Evolutionary conservation across 805 yeast genomes (phyloP).

Genomic region (Sungouiella blattae): DNA sequence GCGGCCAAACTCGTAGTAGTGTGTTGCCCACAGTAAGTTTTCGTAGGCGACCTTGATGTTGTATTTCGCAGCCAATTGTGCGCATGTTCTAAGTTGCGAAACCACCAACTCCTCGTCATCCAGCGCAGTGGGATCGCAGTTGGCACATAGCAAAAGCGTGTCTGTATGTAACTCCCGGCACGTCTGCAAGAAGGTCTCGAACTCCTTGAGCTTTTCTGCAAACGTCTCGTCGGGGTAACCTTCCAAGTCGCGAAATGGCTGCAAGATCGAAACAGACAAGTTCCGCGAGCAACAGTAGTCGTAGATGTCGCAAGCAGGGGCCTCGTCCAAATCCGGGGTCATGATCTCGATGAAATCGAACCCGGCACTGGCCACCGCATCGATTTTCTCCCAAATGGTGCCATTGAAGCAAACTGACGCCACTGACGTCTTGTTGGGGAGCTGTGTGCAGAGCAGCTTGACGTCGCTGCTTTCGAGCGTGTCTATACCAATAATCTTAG

Average conservation of each 20-base stretch:
- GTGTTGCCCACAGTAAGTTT: constrained; percentile 22
- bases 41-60: constrained; percentile 24
- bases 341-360: constrained; percentile 15
- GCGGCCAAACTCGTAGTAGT: constrained; percentile 14
- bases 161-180: constrained; percentile 9
- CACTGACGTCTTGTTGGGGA: constrained; percentile 6
- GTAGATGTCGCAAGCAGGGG: constrained; percentile 9
- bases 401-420: constrained; percentile 13
- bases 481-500: too few relatives aligned
- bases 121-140: constrained; percentile 8
- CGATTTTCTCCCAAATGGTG: constrained; percentile 12
- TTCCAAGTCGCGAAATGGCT: constrained; percentile 16
- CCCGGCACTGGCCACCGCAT: constrained; percentile 12
- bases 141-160: constrained; percentile 11
- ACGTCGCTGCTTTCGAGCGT: too few relatives aligned
- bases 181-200: constrained; percentile 6
- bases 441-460: not conserved
- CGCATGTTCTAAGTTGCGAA: constrained; percentile 11
- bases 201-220: constrained; percentile 6
- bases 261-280: constrained; percentile 9
- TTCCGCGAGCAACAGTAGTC: constrained; percentile 4
- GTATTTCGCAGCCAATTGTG: constrained; percentile 10
- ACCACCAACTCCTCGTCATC: constrained; percentile 8
- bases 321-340: constrained; percentile 11
- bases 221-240: constrained; percentile 9